Base-by-base conservation (phyloP, 257 asterid species). In the Orobanche coerulescens region DNA sequence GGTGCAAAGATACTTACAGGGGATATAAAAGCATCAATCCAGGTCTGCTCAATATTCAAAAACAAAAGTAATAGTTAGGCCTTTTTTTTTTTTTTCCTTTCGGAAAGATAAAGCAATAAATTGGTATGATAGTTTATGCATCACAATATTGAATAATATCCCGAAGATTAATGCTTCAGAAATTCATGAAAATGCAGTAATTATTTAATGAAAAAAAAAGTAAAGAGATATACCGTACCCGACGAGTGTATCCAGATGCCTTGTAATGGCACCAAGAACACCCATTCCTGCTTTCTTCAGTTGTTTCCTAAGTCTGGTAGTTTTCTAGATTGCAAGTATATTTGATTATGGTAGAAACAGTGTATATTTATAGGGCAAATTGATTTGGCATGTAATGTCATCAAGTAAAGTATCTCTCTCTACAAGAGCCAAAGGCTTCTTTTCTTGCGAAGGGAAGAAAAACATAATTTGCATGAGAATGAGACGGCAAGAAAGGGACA, bases 11-110 rank as follows among this genome's bases (percentile, higher is more conserved):
- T 50, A 18, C 94, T 92, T 79, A 92, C 98, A 88, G 71, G 37
- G 98, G 98, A 74, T 76, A 92, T 0, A 86, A 79, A 61, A 92
- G 98, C 94, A 82, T 81, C 65, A 80, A 82, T 65, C 87, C 95
- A 16, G 96, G 98, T 28, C 98, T 92, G 87, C 31, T n/a, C 42
- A 65, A n/a, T 61, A 67, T 67, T 14, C 49, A 43, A 53, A 51
- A 34, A 52, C 2, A 44, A 49, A 37, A 47, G n/a, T 49, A 39
- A 52, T 7, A 19, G 28, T 51, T 50, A 60, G 22, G 20, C 28
- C 31, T 50, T 36, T 44, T 11, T 11, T 50, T 36, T 44, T 11
- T 11, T 2, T 43, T 25, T 8, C 12, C 44, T 42, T 4, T 15
- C 3, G 1, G 5, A 24, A 48, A 11, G 19, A 39, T 9, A 14